Base-by-base conservation (phyloP, 2,329 filamentous ascomycete species). In the Alternaria angustiovoidea region DNA sequence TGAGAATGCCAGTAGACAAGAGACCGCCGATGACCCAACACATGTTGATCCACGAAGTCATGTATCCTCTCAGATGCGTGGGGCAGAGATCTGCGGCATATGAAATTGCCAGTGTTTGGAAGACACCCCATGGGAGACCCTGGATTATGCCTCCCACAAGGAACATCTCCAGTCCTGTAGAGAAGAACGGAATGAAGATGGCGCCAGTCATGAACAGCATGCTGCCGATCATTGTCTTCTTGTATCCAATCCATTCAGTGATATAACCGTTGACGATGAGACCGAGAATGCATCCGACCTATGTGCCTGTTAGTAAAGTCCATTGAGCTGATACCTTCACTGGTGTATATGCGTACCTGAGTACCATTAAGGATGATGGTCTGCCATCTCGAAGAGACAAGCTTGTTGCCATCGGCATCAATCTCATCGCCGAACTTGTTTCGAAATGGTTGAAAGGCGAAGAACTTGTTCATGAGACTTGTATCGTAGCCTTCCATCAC, bases 401-500 rank as follows among this genome's bases (percentile, higher is more conserved):
- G 59, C 30, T 71, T 78, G 32, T 68, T 68, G 11, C 76, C 78
- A 34, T 80, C 75, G 1, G 69, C 57, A 16, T 72, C 61, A 18
- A 67, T 64, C 6, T 75, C 68, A 43, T 75, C 72, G 26, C 81
- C 81, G 52, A 78, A 83, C 39, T 71, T 73, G 52, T 73, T 65
- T 47, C 79, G 75, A 74, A 82, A 83, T 4, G 76, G 70, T 14
- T 75, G 73, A 52, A 80, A 80, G 24, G 73, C 80, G 63, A 87
- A 93, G 71, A 94, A 92, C 77, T 92, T 93, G 81, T 89, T 91
- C 76, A 94, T 88, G 57, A 95, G 81, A 68, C 86, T 88, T 58
- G 94, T 84, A 74, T 96, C 92, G 80, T 93, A 95, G 16, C 91
- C 92, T 77, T 96, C 92, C 93, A 96, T 96, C 67, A 87, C 87